Evolutionary conservation across 352 stramenopile genomes (phyloP).

Genomic region (Globisporangium apiculatum): DNA sequence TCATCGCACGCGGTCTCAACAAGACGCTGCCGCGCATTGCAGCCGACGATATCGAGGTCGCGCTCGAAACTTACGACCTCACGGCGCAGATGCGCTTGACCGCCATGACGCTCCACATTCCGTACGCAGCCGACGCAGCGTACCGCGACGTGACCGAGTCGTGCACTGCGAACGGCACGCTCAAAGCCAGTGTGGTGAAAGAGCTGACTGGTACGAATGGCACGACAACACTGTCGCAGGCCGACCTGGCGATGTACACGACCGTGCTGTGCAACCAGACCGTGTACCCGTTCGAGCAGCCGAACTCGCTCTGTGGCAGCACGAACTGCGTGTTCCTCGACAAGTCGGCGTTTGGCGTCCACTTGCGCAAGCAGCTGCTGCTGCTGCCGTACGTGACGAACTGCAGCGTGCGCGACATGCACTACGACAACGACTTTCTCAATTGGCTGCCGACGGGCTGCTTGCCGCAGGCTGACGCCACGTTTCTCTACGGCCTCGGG

Average conservation of each 20-base stretch:
- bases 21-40: slow-evolving; percentile 6
- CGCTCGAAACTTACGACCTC: slow-evolving; percentile 4
- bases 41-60: not conserved
- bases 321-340: slow-evolving; percentile 14
- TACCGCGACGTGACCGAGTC: slow-evolving; percentile 8
- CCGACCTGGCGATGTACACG: not conserved
- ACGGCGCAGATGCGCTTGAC: slow-evolving; percentile 5
- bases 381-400: slow-evolving; percentile 10
- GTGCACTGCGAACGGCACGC: not conserved
- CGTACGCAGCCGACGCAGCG: not conserved
- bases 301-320: slow-evolving; percentile 8
- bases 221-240: not conserved
- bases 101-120: slow-evolving; percentile 7
- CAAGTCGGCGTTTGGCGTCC: not conserved
- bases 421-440: slow-evolving; percentile 9
- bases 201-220: not conserved
- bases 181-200: not conserved
- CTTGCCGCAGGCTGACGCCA: slow-evolving; percentile 1
- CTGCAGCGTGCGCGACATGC: slow-evolving; percentile 3
- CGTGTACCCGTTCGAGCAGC: slow-evolving; percentile 3
- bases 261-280: slow-evolving; percentile 3
- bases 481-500: slow-evolving; percentile 14
- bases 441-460: slow-evolving; percentile 6
- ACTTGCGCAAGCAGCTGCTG: slow-evolving; percentile 7
- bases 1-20: slow-evolving; percentile 1